phyloP scores from a whole-genome alignment of 306 rosid species.

The Elaeagnus macrophylla region DNA sequence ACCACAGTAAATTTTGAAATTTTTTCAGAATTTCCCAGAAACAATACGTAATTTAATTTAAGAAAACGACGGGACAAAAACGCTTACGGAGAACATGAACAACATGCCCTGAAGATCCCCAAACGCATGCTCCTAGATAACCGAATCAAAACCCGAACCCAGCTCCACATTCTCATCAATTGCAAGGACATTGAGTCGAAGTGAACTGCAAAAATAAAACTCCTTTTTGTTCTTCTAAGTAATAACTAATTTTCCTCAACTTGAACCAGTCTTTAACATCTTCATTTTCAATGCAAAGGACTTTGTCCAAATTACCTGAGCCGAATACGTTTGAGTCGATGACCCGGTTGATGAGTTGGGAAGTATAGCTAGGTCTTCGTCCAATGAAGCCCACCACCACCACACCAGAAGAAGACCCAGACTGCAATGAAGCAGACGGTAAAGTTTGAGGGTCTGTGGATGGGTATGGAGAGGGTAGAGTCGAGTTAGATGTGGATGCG shows the following conservation, averaged over 20 bases:
- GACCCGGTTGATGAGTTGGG: slow-evolving; percentile 67
- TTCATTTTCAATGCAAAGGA: slow-evolving; percentile 37
- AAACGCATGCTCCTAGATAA: slow-evolving; percentile 48
- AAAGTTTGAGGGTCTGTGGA: slow-evolving; percentile 28
- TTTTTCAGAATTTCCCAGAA: not conserved
- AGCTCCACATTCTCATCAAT: slow-evolving; percentile 20
- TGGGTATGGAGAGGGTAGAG: slow-evolving; percentile 19
- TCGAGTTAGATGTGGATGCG: slow-evolving; percentile 9
- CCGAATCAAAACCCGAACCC: slow-evolving; percentile 43
- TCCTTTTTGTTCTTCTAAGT: slow-evolving; percentile 53
- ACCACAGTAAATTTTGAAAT: too few species aligned
- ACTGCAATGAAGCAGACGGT: slow-evolving; percentile 15
- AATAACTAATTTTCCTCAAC: slow-evolving; percentile 56
- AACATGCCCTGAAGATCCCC: slow-evolving; percentile 81
- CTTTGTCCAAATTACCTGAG: slow-evolving; percentile 50
- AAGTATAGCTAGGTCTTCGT: slow-evolving; percentile 36
- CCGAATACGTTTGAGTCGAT: slow-evolving; percentile 71
- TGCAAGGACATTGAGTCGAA: slow-evolving; percentile 24
- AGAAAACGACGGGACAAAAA: not conserved
- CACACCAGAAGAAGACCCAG: slow-evolving; percentile 49
- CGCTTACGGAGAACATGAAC: slow-evolving; percentile 87
- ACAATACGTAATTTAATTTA: not conserved
- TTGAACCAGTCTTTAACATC: slow-evolving; percentile 56
- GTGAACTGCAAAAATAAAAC: slow-evolving; percentile 53
- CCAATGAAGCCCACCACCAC: slow-evolving; percentile 81